These are phyloP conservation scores for Saccharum hybrid DNA, from an alignment of 202 grass and related monocot species.

Conservation along the genomic window DNA sequence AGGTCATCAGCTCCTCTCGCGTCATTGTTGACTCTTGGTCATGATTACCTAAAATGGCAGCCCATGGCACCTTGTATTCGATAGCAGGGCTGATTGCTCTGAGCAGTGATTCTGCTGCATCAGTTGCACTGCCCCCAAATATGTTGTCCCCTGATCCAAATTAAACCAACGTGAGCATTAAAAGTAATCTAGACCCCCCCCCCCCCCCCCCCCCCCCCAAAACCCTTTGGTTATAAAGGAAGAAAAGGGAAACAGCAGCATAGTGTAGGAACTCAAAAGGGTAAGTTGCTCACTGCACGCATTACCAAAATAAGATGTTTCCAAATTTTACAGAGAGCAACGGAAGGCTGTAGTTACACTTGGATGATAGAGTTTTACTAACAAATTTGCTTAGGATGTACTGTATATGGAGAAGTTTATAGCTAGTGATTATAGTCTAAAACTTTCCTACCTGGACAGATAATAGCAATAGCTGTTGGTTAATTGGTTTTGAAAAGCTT, in stretches of 20 bases:
- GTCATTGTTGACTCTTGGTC: constrained; percentile 97
- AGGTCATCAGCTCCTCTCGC: constrained; percentile 69
- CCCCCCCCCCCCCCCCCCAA: too few species aligned
- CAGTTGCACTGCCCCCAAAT: constrained; percentile 86
- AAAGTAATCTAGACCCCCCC: neutral
- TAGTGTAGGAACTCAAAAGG: neutral
- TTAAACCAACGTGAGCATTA: constrained; percentile 29
- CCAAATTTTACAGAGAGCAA: neutral
- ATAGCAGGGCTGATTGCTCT: constrained; percentile 72
- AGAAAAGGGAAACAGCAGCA: neutral
- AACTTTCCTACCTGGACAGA: neutral
- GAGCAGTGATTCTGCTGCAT: constrained; percentile 91
- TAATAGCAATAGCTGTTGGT: neutral
- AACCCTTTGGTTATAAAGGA: neutral
- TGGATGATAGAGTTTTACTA: neutral
- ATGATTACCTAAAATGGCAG: constrained; percentile 86
- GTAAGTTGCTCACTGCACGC: neutral
- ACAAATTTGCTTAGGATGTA: neutral
- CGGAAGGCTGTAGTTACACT: neutral
- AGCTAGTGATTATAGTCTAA: neutral
- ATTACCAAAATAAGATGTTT: neutral
- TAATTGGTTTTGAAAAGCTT: neutral
- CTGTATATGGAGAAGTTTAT: neutral
- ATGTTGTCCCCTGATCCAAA: constrained; percentile 88
- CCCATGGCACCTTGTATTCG: constrained; percentile 74